Conservation (phyloP, 805 yeast species). For the Blastobotrys americana region DNA sequence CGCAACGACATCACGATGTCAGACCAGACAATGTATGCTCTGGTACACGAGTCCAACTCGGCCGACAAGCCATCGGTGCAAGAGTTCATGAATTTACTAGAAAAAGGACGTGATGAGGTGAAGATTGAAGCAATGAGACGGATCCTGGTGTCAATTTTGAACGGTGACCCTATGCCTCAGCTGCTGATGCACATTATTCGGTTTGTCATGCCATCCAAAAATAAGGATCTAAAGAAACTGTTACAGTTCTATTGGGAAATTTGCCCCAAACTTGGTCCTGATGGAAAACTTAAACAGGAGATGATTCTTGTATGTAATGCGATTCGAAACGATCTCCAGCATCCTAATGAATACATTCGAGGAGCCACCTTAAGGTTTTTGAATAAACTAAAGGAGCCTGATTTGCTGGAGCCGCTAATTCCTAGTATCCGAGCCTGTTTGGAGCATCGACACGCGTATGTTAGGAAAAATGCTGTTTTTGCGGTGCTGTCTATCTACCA, state of each 20-base stretch:
- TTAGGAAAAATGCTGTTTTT: slow-evolving; percentile 92
- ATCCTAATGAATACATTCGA: slow-evolving; percentile 93
- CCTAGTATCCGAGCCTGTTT: slow-evolving; percentile 87
- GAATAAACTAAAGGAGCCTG: slow-evolving; percentile 85
- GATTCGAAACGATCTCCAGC: slow-evolving; percentile 93
- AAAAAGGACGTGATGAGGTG: slow-evolving; percentile 81
- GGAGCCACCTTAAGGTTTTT: slow-evolving; percentile 92
- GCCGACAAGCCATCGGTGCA: slow-evolving; percentile 43
- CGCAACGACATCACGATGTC: no score
- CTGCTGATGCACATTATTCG: slow-evolving; percentile 94
- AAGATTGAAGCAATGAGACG: slow-evolving; percentile 87
- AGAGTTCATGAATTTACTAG: slow-evolving; percentile 72
- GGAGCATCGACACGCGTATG: slow-evolving; percentile 96
- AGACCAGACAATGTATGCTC: no score
- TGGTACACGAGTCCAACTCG: slow-evolving; percentile 23
- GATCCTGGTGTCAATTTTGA: slow-evolving; percentile 77
- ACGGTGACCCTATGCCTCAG: slow-evolving; percentile 89
- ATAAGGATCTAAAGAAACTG: slow-evolving; percentile 85
- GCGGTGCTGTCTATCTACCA: slow-evolving; percentile 77
- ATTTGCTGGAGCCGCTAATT: slow-evolving; percentile 87
- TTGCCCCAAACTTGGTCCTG: slow-evolving; percentile 81
- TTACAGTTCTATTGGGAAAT: slow-evolving; percentile 97
- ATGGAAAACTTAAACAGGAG: slow-evolving; percentile 93
- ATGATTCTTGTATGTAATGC: slow-evolving; percentile 98
- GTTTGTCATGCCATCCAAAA: slow-evolving; percentile 92